Percentiles rank a stretch among this genome's conserved stretches.
These are phyloP conservation scores for Naganishia vaughanmartiniae DNA, from an alignment of 768 basidiomycete species.

Conservation along the genomic window DNA sequence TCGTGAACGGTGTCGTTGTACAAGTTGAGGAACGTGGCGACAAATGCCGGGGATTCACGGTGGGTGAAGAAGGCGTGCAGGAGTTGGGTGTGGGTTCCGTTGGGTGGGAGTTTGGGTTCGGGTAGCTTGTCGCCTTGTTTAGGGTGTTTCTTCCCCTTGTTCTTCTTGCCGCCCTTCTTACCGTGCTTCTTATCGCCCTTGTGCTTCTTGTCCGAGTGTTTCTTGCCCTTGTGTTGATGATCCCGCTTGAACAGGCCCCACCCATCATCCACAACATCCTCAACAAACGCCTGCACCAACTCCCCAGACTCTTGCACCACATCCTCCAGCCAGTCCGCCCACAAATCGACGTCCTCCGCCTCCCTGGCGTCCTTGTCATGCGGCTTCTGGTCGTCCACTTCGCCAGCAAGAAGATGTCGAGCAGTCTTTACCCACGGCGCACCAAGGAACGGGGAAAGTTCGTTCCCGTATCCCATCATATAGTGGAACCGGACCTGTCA, in stretches of 20 bases:
- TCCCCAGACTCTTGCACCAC: slow-evolving; percentile 12
- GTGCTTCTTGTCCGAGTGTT: not conserved
- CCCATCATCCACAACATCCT: slow-evolving; percentile 13
- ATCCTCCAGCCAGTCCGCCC: slow-evolving; percentile 6
- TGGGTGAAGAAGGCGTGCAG: slow-evolving; percentile 54
- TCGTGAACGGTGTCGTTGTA: slow-evolving; percentile 46
- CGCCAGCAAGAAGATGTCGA: slow-evolving; percentile 47
- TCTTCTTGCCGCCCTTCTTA: slow-evolving; percentile 14
- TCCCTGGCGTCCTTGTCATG: slow-evolving; percentile 30
- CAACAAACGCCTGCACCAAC: not conserved
- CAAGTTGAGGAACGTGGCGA: slow-evolving; percentile 52
- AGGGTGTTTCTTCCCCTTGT: slow-evolving; percentile 25
- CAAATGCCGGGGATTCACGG: slow-evolving; percentile 54
- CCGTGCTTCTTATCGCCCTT: slow-evolving; percentile 1
- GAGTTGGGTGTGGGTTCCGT: slow-evolving; percentile 53
- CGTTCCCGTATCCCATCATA: slow-evolving; percentile 52
- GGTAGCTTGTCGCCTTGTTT: slow-evolving; percentile 41
- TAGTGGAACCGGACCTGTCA: slow-evolving; percentile 46
- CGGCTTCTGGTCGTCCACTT: slow-evolving; percentile 37
- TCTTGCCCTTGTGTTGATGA: not conserved
- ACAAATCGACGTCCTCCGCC: not conserved
- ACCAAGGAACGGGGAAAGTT: slow-evolving; percentile 51
- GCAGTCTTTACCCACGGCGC: slow-evolving; percentile 53
- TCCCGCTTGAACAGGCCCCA: slow-evolving; percentile 16
- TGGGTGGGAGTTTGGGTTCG: slow-evolving; percentile 51